Conservation (phyloP, 306 rosid species). For the Acmispon strigosus region DNA sequence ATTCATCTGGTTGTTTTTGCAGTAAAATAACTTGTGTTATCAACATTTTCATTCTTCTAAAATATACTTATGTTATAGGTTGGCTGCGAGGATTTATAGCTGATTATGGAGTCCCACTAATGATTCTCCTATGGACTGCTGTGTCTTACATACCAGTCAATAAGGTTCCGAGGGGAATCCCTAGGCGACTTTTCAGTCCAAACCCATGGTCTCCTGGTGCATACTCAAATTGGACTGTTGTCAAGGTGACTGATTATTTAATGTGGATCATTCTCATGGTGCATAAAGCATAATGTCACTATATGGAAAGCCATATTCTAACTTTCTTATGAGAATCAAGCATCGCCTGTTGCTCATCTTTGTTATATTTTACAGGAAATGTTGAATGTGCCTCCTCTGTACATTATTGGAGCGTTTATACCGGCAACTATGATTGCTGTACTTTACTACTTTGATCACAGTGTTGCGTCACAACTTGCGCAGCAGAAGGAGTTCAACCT, state of each 20-base stretch:
- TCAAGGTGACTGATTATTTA: constrained; percentile 49
- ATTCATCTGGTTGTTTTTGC: neutral
- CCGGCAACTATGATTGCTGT: constrained; percentile 98
- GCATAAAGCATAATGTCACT: neutral
- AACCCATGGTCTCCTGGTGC: constrained; percentile 97
- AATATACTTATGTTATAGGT: constrained; percentile 36
- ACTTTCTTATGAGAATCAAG: constrained; percentile 1
- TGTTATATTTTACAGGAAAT: constrained; percentile 62
- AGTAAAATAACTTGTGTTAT: neutral
- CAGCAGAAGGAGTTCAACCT: constrained; percentile 93
- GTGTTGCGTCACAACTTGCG: constrained; percentile 95
- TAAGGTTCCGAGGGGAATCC: constrained; percentile 80
- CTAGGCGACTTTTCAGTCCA: constrained; percentile 92
- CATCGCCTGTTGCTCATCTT: constrained; percentile 24
- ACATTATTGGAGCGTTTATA: constrained; percentile 86
- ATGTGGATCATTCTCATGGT: neutral
- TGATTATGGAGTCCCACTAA: constrained; percentile 92
- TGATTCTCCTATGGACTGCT: constrained; percentile 89
- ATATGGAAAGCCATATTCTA: neutral
- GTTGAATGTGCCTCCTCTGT: constrained; percentile 74
- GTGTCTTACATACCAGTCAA: constrained; percentile 81
- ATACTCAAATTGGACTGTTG: constrained; percentile 90
- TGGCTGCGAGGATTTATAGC: constrained; percentile 78
- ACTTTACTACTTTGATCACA: constrained; percentile 92
- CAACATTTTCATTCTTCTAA: constrained; percentile 15